phyloP scores from a whole-genome alignment of 2,329 filamentous ascomycete genomes.

The Mycosphaerella sp. region DNA sequence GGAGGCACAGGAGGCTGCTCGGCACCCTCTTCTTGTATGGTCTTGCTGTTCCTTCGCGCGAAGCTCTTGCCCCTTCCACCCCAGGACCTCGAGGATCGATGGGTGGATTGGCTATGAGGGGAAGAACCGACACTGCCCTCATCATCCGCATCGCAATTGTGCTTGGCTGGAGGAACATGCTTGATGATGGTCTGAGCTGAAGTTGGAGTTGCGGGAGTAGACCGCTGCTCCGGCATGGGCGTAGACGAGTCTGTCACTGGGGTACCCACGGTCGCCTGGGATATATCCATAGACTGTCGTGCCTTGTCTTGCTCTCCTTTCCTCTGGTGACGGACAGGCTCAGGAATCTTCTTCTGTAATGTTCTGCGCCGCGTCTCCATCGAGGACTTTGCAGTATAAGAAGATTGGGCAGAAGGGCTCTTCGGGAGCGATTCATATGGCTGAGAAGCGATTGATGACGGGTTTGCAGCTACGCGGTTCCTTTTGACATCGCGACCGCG shows the following conservation, averaged over 20 bases:
- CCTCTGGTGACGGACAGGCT: conserved; percentile 23
- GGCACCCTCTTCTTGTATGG: conserved; percentile 8
- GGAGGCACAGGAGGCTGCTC: conserved; percentile 5
- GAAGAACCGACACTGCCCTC: conserved; percentile 5
- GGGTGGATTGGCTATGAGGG: background rate
- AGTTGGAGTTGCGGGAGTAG: background rate
- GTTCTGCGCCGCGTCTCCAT: conserved; percentile 24
- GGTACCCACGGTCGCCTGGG: background rate
- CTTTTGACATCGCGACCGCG: conserved; percentile 7
- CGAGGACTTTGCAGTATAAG: conserved; percentile 3
- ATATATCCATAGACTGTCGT: conserved; percentile 11
- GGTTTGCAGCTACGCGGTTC: background rate
- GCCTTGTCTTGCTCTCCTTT: conserved; percentile 14
- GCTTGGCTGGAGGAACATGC: conserved; percentile 7
- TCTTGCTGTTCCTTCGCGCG: conserved; percentile 18
- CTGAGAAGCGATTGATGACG: background rate
- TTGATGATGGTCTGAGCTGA: conserved; percentile 6
- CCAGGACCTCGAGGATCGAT: conserved; percentile 4
- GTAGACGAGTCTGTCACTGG: background rate
- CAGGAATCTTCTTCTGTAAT: conserved; percentile 31
- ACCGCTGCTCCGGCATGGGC: background rate
- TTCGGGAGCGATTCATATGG: background rate
- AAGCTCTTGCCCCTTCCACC: conserved; percentile 23
- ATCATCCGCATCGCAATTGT: conserved; percentile 15
- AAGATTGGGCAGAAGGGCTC: background rate